Evolutionary conservation across 1,139 yeast species (phyloP).

Genomic region (Pichia sp.): DNA sequence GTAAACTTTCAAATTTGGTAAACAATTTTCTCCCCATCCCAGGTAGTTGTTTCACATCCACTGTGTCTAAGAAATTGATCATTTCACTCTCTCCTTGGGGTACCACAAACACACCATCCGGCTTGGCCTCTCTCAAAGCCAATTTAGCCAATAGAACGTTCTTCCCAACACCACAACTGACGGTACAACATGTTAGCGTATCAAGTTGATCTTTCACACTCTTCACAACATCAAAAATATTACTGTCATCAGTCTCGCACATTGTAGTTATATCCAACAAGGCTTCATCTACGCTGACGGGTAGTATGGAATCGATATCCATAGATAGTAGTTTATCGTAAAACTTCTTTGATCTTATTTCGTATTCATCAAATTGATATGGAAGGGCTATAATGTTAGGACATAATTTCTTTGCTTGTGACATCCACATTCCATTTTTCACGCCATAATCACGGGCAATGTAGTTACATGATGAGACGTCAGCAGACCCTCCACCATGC

Average conservation of each 20-base stretch:
- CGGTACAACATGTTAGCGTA: constrained; percentile 50
- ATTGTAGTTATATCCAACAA: constrained; percentile 56
- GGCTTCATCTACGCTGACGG: constrained; percentile 91
- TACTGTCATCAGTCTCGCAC: constrained; percentile 1
- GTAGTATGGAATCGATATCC: constrained; percentile 56
- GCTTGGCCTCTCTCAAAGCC: constrained; percentile 73
- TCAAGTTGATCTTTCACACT: constrained; percentile 41
- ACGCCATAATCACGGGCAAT: constrained; percentile 71
- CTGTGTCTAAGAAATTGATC: constrained; percentile 31
- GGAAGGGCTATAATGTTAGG: constrained; percentile 57
- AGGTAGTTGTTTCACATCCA: constrained; percentile 61
- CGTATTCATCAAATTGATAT: constrained; percentile 74
- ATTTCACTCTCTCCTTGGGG: constrained; percentile 24
- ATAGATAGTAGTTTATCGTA: constrained; percentile 37
- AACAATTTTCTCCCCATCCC: constrained; percentile 68
- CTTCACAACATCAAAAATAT: constrained; percentile 26
- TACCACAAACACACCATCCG: constrained; percentile 48
- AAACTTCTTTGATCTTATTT: constrained; percentile 47
- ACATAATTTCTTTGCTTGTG: constrained; percentile 54
- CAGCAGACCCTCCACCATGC: constrained; percentile 66
- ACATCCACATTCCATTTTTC: constrained; percentile 85
- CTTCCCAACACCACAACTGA: constrained; percentile 69
- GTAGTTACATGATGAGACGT: constrained; percentile 91
- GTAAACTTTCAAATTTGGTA: constrained; percentile 31
- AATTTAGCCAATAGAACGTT: constrained; percentile 75